Base-by-base conservation (phyloP, 192 early-diverging fungal genomes). In the Kickxella alabastrina region DNA sequence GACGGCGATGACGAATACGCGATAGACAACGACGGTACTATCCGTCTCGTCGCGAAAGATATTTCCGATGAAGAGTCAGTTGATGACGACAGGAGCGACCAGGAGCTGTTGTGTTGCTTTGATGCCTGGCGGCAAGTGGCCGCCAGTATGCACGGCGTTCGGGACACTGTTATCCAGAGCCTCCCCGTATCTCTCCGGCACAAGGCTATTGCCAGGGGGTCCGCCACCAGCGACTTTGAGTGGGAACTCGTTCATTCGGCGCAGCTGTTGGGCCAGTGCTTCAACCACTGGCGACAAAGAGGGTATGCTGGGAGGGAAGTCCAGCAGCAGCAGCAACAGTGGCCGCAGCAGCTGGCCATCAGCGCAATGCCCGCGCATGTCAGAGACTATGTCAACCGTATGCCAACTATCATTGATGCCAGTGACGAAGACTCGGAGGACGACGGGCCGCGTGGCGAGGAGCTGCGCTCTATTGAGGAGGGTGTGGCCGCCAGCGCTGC, bases 81-180 rank as follows among this genome's bases (percentile, higher is more conserved):
- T n/a, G n/a, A n/a, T n/a, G n/a, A n/a, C n/a, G n/a, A n/a, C n/a
- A n/a, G n/a, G n/a, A n/a, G n/a, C n/a, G n/a, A n/a, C n/a, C n/a
- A n/a, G n/a, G n/a, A n/a, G n/a, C n/a, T n/a, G n/a, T n/a, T n/a
- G n/a, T n/a, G n/a, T n/a, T n/a, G n/a, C n/a, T 72, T 72, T 46
- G 19, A 13, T 28, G 42, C 35, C 0, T 72, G 68, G 68, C 68
- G 41, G 13, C 26, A 53, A 19, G 35, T 60, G 12, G 49, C 44
- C 18, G 7, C 15, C 13, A 49, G 49, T 2, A 38, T 56, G n/a
- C 61, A 40, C 2, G 43, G 24, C 2, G 10, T 48, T 9, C 43
- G 55, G 36, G 41, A 34, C 4, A 26, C 8, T 5, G 26, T 62
- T 1, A 24, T 25, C 12, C 31, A 28, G 2, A 24, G 44, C 10